These are phyloP conservation scores for Xylaria sp. DNA, from an alignment of 2,329 filamentous ascomycete species.

Conservation along the genomic window DNA sequence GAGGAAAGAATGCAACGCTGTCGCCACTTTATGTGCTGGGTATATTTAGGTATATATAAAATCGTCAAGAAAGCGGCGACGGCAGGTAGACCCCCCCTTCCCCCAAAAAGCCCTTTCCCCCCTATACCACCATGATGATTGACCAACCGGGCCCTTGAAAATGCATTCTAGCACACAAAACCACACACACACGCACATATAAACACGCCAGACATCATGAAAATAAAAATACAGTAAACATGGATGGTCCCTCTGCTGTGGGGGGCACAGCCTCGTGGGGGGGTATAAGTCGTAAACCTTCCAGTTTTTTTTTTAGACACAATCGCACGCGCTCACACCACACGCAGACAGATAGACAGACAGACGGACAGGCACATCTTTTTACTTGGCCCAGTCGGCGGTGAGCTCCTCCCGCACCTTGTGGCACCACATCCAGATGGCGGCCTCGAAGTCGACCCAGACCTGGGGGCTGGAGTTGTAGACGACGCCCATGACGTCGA, in stretches of 20 bases:
- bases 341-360: no score
- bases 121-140: background rate
- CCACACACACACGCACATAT: no score
- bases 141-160: no score
- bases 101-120: no score
- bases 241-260: no score
- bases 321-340: no score
- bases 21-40: background rate
- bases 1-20: background rate
- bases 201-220: background rate
- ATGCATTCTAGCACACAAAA: background rate
- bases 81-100: no score
- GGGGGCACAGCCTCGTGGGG: background rate
- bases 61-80: background rate
- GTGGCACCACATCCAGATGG: conserved; percentile 80
- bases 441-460: conserved; percentile 83
- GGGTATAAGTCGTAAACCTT: background rate
- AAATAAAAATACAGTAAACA: background rate
- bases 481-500: conserved; percentile 87
- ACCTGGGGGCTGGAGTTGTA: conserved; percentile 69
- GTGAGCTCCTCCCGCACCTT: conserved; percentile 83
- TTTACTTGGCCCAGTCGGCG: conserved; percentile 56
- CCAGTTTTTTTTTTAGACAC: no score
- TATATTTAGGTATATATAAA: background rate
- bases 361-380: background rate